Base-by-base conservation (phyloP, 768 basidiomycete species). In the Multifurca ochricompacta region DNA sequence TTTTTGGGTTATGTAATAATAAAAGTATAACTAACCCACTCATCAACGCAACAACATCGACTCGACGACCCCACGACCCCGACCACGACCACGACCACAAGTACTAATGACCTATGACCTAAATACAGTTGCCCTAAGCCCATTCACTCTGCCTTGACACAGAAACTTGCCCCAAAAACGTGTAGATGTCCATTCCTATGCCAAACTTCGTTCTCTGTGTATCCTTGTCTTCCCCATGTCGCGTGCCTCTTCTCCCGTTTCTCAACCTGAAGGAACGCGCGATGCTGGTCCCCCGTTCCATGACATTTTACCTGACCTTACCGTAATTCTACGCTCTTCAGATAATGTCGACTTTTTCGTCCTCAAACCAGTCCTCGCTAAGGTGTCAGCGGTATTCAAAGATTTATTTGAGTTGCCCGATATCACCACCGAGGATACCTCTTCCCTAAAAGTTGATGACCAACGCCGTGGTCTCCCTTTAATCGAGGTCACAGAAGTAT, bases 301-400 rank as follows among this genome's bases (percentile, higher is more conserved):
- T 32, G 47, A 54, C 25, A 45, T 58, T 23, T 36, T 30, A 3
- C 57, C 47, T n/a, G 28, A 10, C n/a, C 47, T 42, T 18, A 54
- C 52, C 25, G 49, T 59, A 30, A 35, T 59, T 36, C 28, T 59
- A 31, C 58, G 49, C 6, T 58, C 60, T 39, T 61, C 56, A 23
- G 58, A 61, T 36, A 43, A 48, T 31, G 35, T 61, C 45, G 58
- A 61, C 41, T 61, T 57, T 28, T 51, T 51, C 31, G 53, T 59
- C 31, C 30, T 50, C 34, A 59, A 59, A 37, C 43, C 49, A 19
- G 25, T 58, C 48, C 58, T 59, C 18, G 41, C 55, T 18, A 18
- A 32, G 34, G 54, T 56, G 5, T 59, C 58, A 21, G 11, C 14
- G 6, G 48, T 59, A 11, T 59, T 58, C 48, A 58, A 19, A 23